Percentiles rank a stretch among this genome's conserved stretches.
phyloP scores from a whole-genome alignment of 2,329 filamentous ascomycete genomes.

The Talaromyces piceae region DNA sequence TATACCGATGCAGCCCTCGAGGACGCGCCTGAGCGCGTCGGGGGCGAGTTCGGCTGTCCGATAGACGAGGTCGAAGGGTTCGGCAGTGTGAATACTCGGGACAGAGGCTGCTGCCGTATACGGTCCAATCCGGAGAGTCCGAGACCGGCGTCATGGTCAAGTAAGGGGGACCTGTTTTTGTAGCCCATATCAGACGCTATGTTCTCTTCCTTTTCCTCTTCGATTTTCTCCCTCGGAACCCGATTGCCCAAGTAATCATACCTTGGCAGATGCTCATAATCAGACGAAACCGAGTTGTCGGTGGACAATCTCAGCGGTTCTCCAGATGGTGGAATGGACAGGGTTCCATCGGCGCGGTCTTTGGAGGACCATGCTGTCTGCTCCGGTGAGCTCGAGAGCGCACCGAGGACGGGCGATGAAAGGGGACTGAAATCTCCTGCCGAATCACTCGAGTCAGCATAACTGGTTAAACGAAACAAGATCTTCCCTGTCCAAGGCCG shows the following conservation, averaged over 20 bases:
- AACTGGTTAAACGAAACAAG: neutral
- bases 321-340: slow-evolving; percentile 43
- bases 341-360: slow-evolving; percentile 44
- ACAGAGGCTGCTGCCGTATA: slow-evolving; percentile 77
- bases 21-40: slow-evolving; percentile 59
- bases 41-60: slow-evolving; percentile 57
- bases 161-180: slow-evolving; percentile 64
- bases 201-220: neutral
- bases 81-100: slow-evolving; percentile 58
- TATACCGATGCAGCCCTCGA: slow-evolving; percentile 47
- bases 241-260: slow-evolving; percentile 29
- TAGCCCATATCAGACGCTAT: slow-evolving; percentile 10
- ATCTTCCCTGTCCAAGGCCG: neutral
- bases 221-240: neutral
- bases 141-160: slow-evolving; percentile 83
- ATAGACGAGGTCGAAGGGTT: slow-evolving; percentile 57
- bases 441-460: neutral
- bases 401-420: slow-evolving; percentile 31
- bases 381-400: slow-evolving; percentile 30
- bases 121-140: slow-evolving; percentile 81
- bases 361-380: slow-evolving; percentile 34
- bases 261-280: slow-evolving; percentile 68
- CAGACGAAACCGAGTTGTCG: slow-evolving; percentile 56
- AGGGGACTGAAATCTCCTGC: slow-evolving; percentile 34
- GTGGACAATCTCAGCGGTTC: slow-evolving; percentile 66